A percentile compares a stretch with the other conserved stretches of the same genome.
Conservation (phyloP, 176 grass and related monocot genomes). For the Oropetium thomaeum region DNA sequence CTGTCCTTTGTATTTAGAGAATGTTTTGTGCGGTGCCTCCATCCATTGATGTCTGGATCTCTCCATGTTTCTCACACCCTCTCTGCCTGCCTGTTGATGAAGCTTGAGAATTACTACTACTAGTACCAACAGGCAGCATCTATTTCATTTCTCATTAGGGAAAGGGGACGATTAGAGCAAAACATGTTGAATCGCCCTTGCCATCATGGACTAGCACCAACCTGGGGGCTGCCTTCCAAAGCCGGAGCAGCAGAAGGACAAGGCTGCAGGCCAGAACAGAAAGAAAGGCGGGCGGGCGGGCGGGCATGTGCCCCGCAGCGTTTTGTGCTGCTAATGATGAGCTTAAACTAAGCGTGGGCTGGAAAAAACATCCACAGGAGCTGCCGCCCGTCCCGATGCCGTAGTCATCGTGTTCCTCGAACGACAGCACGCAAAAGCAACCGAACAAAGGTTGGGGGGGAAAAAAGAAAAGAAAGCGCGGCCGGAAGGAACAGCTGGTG, state of each 20-base stretch:
- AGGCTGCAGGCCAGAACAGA: slow-evolving; percentile 18
- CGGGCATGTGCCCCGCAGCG: background rate
- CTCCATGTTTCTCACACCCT: background rate
- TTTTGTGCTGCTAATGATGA: slow-evolving; percentile 31
- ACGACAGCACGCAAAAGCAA: background rate
- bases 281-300: background rate
- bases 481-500: slow-evolving; percentile 25
- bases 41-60: background rate
- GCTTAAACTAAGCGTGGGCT: slow-evolving; percentile 44
- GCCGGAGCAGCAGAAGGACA: slow-evolving; percentile 30
- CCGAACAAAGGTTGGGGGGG: background rate
- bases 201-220: background rate
- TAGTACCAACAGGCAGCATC: background rate
- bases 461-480: slow-evolving; percentile 6
- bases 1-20: background rate
- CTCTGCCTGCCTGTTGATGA: background rate
- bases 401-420: slow-evolving; percentile 20
- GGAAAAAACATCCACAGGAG: slow-evolving; percentile 31
- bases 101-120: background rate
- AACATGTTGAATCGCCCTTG: background rate
- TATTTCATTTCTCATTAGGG: background rate
- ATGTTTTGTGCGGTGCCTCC: background rate
- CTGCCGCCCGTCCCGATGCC: slow-evolving; percentile 27
- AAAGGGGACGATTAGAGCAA: background rate
- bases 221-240: slow-evolving; percentile 4